Conservation (phyloP, 164 flowering plant species). For the Magnolia sinica region DNA sequence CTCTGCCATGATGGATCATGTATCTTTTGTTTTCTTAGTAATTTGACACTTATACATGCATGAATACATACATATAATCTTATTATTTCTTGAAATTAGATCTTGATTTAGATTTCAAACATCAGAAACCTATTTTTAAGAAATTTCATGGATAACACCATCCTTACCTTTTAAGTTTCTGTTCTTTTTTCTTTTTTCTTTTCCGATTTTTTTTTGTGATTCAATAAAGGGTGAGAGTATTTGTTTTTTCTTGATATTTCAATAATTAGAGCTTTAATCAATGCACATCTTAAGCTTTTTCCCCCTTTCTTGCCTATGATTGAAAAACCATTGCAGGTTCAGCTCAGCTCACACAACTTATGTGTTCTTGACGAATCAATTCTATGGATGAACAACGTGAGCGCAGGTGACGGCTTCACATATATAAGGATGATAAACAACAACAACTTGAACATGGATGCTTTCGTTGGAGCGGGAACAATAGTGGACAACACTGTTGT, state of each 20-base stretch:
- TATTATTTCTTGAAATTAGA: too few relatives aligned
- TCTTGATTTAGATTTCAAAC: too few relatives aligned
- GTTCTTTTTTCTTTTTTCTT: too few relatives aligned
- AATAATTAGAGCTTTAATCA: too few relatives aligned
- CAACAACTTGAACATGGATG: conserved; percentile 56
- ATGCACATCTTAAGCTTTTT: background rate
- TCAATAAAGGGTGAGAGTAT: too few relatives aligned
- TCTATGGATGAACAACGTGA: conserved; percentile 58
- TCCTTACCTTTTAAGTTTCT: background rate
- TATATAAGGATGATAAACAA: conserved; percentile 67
- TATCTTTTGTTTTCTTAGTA: too few relatives aligned
- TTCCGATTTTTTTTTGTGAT: too few relatives aligned
- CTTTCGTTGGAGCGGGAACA: conserved; percentile 50
- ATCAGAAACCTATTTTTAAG: background rate
- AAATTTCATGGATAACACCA: background rate
- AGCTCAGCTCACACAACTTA: conserved; percentile 39
- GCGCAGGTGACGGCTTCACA: conserved; percentile 52
- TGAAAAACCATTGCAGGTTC: conserved; percentile 40
- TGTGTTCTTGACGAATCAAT: conserved; percentile 49
- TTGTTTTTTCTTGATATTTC: too few relatives aligned
- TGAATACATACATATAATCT: too few relatives aligned
- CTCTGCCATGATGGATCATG: too few relatives aligned
- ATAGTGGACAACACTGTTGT: conserved; percentile 56
- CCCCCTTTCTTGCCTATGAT: background rate
- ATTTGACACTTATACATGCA: too few relatives aligned